phyloP scores from a whole-genome alignment of 495 filamentous ascomycete genomes.

The Pseudomonodictys pantanalensis region DNA sequence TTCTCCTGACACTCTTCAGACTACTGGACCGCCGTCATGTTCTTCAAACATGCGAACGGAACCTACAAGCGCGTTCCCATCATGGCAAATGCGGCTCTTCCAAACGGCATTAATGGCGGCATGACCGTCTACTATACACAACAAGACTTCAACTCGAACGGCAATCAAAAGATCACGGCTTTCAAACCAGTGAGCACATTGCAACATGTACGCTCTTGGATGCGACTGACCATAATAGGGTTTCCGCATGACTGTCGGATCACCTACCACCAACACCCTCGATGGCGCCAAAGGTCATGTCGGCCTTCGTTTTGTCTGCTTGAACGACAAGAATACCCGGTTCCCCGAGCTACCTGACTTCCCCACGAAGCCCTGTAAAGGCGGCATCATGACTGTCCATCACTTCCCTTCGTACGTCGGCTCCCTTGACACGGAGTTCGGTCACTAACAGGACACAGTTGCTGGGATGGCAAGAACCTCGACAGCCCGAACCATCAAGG shows the following conservation, averaged over 20 bases:
- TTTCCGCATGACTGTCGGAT: constrained; percentile 56
- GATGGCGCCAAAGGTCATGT: constrained; percentile 28
- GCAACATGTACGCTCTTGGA: not conserved
- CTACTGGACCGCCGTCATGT: constrained; percentile 47
- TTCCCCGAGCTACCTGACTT: constrained; percentile 49
- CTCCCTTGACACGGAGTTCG: not conserved
- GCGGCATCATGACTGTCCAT: constrained; percentile 52
- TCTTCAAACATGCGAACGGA: constrained; percentile 51
- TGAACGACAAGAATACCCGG: constrained; percentile 43
- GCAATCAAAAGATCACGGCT: constrained; percentile 46
- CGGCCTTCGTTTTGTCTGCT: constrained; percentile 51
- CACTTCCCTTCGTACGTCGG: constrained; percentile 50
- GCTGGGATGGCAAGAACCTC: constrained; percentile 19
- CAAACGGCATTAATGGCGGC: constrained; percentile 48
- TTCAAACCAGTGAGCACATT: constrained; percentile 44
- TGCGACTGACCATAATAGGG: constrained; percentile 40
- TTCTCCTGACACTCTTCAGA: constrained; percentile 43
- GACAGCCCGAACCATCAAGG: not conserved
- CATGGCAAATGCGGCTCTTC: constrained; percentile 44
- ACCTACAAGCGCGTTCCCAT: constrained; percentile 48
- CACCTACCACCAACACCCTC: constrained; percentile 38
- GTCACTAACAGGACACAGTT: not conserved
- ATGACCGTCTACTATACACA: constrained; percentile 51
- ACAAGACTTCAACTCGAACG: constrained; percentile 45
- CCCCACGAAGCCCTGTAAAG: constrained; percentile 46